Conservation (phyloP, 75 land plant species). For the Pseudotsuga menziesii region DNA sequence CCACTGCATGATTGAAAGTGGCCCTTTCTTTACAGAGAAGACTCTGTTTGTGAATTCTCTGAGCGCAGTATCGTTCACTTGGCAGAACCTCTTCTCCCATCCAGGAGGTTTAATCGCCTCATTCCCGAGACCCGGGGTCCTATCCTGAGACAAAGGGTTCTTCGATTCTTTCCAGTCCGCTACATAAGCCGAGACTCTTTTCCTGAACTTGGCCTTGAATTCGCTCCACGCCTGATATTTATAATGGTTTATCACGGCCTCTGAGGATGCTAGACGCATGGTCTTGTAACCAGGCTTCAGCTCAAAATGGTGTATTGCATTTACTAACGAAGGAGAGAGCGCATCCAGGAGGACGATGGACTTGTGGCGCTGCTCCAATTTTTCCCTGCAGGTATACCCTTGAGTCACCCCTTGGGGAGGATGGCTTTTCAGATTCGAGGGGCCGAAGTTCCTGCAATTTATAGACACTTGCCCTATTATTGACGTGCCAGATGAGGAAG, state of each 20-base stretch:
- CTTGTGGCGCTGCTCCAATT: conserved; percentile 24
- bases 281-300: conserved; percentile 21
- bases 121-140: conserved; percentile 31
- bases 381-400: conserved; percentile 35
- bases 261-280: not conserved
- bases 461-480: conserved; percentile 25
- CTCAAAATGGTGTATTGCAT: conserved; percentile 39
- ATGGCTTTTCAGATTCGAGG: conserved; percentile 16
- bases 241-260: conserved; percentile 42
- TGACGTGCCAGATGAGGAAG: no score
- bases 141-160: conserved; percentile 29
- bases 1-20: not conserved
- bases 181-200: conserved; percentile 35
- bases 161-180: conserved; percentile 39
- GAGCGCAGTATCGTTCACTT: conserved; percentile 27
- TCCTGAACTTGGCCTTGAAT: conserved; percentile 31
- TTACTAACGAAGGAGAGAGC: conserved; percentile 7
- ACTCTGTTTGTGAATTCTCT: conserved; percentile 13
- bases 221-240: conserved; percentile 46
- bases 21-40: not conserved
- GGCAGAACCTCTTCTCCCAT: conserved; percentile 37
- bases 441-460: conserved; percentile 36
- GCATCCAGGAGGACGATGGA: conserved; percentile 26
- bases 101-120: conserved; percentile 22
- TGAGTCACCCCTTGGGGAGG: conserved; percentile 34